Evolutionary conservation across 306 rosid genomes (phyloP).

Genomic region (Gastrolobium villosum): DNA sequence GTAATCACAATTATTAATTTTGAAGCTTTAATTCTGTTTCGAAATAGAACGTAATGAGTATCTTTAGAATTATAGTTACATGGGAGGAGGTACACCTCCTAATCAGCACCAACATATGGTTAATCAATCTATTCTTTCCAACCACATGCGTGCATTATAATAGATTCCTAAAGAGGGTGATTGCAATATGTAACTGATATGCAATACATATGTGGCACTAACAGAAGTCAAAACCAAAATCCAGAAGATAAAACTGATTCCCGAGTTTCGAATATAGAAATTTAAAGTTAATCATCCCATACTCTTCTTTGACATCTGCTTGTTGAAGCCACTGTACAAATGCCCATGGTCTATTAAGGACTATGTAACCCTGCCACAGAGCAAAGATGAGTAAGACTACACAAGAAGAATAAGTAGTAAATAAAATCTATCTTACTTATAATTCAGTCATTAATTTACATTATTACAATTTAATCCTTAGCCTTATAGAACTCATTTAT

Average conservation of each 20-base stretch:
- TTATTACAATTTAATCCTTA: neutral
- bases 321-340: conserved; percentile 98
- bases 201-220: conserved; percentile 3
- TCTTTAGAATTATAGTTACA: conserved; percentile 27
- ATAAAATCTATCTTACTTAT: neutral
- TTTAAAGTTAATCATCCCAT: conserved; percentile 48
- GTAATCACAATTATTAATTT: neutral
- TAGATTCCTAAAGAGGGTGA: neutral
- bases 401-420: conserved; percentile 4
- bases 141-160: neutral
- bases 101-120: conserved; percentile 37
- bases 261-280: conserved; percentile 24
- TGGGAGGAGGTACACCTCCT: conserved; percentile 43
- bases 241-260: neutral
- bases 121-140: conserved; percentile 37
- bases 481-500: conserved; percentile 3
- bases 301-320: conserved; percentile 98
- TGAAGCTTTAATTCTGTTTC: neutral
- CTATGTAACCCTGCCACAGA: conserved; percentile 89
- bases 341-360: conserved; percentile 99
- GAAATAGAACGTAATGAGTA: neutral
- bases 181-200: conserved; percentile 78
- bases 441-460: neutral
- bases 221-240: conserved; percentile 45
- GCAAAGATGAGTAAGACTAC: neutral